These are phyloP conservation scores for Citrus reticulata DNA, from an alignment of 345 rosid genomes.

Conservation along the genomic window DNA sequence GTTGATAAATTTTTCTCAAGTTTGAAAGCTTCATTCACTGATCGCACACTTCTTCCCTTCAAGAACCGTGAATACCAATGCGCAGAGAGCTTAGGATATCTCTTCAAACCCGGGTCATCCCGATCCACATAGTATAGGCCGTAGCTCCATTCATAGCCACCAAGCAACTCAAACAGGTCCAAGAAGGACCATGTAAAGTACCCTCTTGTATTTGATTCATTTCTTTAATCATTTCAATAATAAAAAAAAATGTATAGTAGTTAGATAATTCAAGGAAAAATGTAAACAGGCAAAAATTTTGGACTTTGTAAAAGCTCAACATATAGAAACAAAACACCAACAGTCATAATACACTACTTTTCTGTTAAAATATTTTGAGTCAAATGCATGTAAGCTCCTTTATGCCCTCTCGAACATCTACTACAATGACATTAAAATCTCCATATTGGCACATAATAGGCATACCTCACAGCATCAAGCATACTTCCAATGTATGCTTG, in stretches of 20 bases:
- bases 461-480: conserved; percentile 42
- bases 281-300: neutral
- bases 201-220: conserved; percentile 49
- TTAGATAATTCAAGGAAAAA: neutral
- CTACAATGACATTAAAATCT: neutral
- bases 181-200: conserved; percentile 50
- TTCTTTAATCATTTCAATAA: conserved; percentile 17
- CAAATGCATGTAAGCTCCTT: neutral
- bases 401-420: neutral
- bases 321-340: neutral
- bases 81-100: conserved; percentile 48
- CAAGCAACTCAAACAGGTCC: conserved; percentile 36
- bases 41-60: conserved; percentile 28
- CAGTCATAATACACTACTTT: too few relatives aligned
- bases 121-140: conserved; percentile 45
- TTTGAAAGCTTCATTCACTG: neutral
- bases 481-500: conserved; percentile 31
- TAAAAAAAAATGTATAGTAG: neutral
- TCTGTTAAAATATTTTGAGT: neutral
- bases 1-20: neutral
- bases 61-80: conserved; percentile 45
- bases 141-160: conserved; percentile 28
- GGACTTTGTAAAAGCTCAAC: neutral
- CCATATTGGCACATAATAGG: neutral
- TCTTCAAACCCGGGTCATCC: conserved; percentile 37